These are phyloP conservation scores for Alternaria arbusti DNA, from an alignment of 2,329 filamentous ascomycete genomes.

Conservation along the genomic window DNA sequence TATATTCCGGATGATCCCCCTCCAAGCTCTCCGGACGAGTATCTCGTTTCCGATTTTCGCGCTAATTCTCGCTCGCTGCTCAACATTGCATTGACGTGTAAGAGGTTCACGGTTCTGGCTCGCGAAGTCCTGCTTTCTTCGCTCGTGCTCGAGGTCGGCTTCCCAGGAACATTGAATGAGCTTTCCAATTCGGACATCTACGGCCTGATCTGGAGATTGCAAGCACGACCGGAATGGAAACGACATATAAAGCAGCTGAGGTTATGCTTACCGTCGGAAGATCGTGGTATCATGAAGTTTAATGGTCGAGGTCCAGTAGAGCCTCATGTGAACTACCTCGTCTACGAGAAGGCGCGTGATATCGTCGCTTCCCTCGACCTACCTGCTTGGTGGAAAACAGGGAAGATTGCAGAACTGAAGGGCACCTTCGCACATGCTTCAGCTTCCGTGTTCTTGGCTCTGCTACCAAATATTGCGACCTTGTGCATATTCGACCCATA, in stretches of 20 bases:
- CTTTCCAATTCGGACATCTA: neutral
- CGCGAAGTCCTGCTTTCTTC: constrained; percentile 9
- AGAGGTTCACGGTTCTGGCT: constrained; percentile 12
- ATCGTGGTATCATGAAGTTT: neutral
- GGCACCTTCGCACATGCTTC: neutral
- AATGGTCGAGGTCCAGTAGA: neutral
- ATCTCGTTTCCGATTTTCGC: constrained; percentile 13
- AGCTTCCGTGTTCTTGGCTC: neutral
- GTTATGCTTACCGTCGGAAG: constrained; percentile 1
- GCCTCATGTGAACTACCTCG: neutral
- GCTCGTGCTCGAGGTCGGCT: constrained; percentile 4
- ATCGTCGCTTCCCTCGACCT: constrained; percentile 2
- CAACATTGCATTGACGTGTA: constrained; percentile 20
- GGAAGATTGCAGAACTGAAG: neutral
- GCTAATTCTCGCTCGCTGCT: neutral
- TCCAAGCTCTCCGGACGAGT: constrained; percentile 3
- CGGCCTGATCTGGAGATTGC: constrained; percentile 3
- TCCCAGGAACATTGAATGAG: neutral
- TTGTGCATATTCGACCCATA: constrained; percentile 13
- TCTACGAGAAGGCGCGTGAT: neutral
- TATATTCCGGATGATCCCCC: constrained; percentile 19
- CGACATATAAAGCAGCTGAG: constrained; percentile 16
- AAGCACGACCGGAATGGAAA: constrained; percentile 4
- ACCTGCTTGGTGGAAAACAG: neutral
- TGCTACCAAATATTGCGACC: constrained; percentile 9